phyloP scores from a whole-genome alignment of 805 yeast species.

The Saturnispora gosingensis region DNA sequence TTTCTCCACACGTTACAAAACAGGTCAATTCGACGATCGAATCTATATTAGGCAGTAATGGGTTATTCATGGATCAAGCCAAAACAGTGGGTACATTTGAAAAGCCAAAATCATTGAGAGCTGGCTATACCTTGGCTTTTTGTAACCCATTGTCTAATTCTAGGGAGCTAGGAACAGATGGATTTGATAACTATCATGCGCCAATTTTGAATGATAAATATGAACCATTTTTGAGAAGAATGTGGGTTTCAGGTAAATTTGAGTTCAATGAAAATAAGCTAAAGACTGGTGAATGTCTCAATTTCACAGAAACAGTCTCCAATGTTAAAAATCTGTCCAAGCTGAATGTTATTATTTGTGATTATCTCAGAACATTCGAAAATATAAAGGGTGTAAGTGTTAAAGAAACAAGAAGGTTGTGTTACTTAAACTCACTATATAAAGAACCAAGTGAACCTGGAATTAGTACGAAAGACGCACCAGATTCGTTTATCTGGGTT shows the following conservation, averaged over 20 bases:
- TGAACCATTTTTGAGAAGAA: conserved; percentile 41
- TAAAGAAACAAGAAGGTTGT: conserved; percentile 49
- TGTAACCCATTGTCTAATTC: conserved; percentile 51
- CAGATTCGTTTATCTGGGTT: conserved; percentile 23
- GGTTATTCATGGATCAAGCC: conserved; percentile 13
- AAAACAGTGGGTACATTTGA: neutral
- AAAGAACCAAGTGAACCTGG: neutral
- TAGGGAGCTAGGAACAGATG: conserved; percentile 49
- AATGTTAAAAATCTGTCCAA: conserved; percentile 29
- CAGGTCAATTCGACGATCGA: conserved; percentile 23
- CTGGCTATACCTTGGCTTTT: conserved; percentile 59
- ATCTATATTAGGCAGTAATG: conserved; percentile 14
- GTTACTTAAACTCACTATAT: conserved; percentile 44
- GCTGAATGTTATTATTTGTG: conserved; percentile 38
- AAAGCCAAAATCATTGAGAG: neutral
- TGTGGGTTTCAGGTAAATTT: conserved; percentile 75
- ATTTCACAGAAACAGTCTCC: conserved; percentile 46
- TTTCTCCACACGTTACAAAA: conserved; percentile 22
- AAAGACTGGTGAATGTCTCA: conserved; percentile 29
- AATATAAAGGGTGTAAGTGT: conserved; percentile 21
- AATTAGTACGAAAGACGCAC: neutral
- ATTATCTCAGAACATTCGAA: conserved; percentile 41
- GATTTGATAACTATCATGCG: conserved; percentile 72
- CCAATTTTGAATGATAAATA: conserved; percentile 30
- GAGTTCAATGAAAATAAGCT: conserved; percentile 30